phyloP scores from a whole-genome alignment of 1,284 basidiomycete genomes.

The Athelia sp. region DNA sequence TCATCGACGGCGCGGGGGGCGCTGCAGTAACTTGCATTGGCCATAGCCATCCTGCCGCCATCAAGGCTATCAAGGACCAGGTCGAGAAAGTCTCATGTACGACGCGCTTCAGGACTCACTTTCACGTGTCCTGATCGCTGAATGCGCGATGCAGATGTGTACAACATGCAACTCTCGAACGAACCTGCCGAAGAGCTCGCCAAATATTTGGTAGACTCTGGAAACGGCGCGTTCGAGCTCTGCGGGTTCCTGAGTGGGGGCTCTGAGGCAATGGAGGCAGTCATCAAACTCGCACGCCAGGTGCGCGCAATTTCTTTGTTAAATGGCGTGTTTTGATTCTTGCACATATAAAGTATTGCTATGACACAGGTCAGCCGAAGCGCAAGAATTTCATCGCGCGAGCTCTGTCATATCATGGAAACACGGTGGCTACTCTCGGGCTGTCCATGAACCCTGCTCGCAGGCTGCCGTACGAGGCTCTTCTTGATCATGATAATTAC shows the following conservation, averaged over 20 bases:
- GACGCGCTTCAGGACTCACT: slow-evolving; percentile 12
- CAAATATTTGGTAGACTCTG: slow-evolving; percentile 46
- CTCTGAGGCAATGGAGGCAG: slow-evolving; percentile 83
- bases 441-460: slow-evolving; percentile 63
- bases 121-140: slow-evolving; percentile 1
- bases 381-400: slow-evolving; percentile 79
- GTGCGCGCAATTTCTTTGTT: slow-evolving; percentile 24
- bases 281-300: slow-evolving; percentile 76
- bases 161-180: slow-evolving; percentile 76
- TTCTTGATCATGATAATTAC: slow-evolving; percentile 61
- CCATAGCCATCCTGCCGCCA: slow-evolving; percentile 65
- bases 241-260: slow-evolving; percentile 72
- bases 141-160: slow-evolving; percentile 52
- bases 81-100: slow-evolving; percentile 69
- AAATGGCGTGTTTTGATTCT: slow-evolving; percentile 1
- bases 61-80: slow-evolving; percentile 72
- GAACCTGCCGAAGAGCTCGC: slow-evolving; percentile 77
- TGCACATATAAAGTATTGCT: slow-evolving; percentile 47
- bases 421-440: slow-evolving; percentile 19
- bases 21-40: slow-evolving; percentile 82
- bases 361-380: slow-evolving; percentile 63
- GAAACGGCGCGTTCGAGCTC: slow-evolving; percentile 70
- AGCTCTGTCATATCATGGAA: not conserved
- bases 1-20: slow-evolving; percentile 78
- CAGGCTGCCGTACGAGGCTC: slow-evolving; percentile 58